phyloP scores from a whole-genome alignment of 2,329 filamentous ascomycete species.

The Alternaria sp. region DNA sequence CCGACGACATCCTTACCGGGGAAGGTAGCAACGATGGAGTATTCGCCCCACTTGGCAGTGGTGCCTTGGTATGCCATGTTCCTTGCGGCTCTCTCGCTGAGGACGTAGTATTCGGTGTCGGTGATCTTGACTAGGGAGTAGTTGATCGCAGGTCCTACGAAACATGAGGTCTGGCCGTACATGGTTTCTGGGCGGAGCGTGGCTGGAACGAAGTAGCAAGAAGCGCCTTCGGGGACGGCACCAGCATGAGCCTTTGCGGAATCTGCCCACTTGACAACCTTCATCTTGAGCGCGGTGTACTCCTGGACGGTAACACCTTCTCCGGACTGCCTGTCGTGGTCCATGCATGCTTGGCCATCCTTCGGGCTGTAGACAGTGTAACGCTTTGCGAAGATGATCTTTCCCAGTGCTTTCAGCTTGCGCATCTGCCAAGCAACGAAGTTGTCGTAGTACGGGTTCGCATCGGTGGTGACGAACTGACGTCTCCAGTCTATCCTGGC shows the following conservation, averaged over 20 bases:
- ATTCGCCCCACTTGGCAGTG: conserved; percentile 77
- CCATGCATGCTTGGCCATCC: conserved; percentile 86
- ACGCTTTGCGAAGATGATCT: conserved; percentile 91
- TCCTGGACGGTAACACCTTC: conserved; percentile 87
- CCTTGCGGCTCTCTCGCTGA: conserved; percentile 80
- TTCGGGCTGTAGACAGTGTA: conserved; percentile 92
- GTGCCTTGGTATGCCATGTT: conserved; percentile 97
- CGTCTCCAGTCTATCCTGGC: conserved; percentile 91
- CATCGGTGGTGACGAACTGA: conserved; percentile 92
- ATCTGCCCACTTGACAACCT: conserved; percentile 86
- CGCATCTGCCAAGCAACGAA: conserved; percentile 99
- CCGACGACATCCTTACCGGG: conserved; percentile 82
- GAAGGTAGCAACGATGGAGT: conserved; percentile 76
- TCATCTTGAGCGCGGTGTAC: conserved; percentile 90
- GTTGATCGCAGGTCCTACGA: conserved; percentile 85
- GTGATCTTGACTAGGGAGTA: conserved; percentile 85
- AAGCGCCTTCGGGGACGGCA: conserved; percentile 78
- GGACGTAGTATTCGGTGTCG: conserved; percentile 75
- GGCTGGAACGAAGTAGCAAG: conserved; percentile 88
- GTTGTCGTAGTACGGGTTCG: conserved; percentile 94
- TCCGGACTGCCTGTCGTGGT: conserved; percentile 81
- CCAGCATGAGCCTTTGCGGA: conserved; percentile 72
- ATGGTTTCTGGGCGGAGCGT: conserved; percentile 96
- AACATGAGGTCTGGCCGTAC: conserved; percentile 97
- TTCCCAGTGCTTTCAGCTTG: conserved; percentile 83